Base-by-base conservation (phyloP, 2,329 filamentous ascomycete genomes). In the Aaosphaeria arxii region DNA sequence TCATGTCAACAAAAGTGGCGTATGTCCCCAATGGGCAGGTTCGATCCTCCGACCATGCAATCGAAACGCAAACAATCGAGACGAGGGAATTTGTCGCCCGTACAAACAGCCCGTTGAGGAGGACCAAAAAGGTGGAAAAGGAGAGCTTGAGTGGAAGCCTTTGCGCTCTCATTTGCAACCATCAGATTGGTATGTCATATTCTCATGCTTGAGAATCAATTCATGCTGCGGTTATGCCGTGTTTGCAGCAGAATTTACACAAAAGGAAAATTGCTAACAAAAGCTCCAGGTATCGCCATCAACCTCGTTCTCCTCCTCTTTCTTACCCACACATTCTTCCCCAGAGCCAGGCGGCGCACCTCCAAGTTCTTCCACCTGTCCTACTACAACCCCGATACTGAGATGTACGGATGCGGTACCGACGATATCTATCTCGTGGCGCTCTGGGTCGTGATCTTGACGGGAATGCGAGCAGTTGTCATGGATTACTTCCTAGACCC, bases 401-500 rank as follows among this genome's bases (percentile, higher is more conserved):
- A 83, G 40, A 73, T 81, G 51, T 97, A 96, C 71, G 82, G 82
- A 42, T 81, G 87, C 57, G 92, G 94, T 52, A 80, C 78, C 67
- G 86, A 95, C 63, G 94, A 99, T 72, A 75, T 83, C 53, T 87
- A 86, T 67, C 83, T 91, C 62, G 85, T 96, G 42, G 67, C 81
- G 7, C 87, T 88, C 64, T 92, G 86, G 76, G 82, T 95, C 57
- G 78, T 96, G 47, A 80, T 91, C 47, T 91, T 96, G 68, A 96
- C 90, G 2, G 91, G 88, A 24, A 78, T 96, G 44, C 86, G 94
- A 50, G 91, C 90, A 36, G 84, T 83, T 45, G 77, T 83, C 48
- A 95, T 97, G 83, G 91, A 96, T 67, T 94, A 95, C 74, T 62
- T 95, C 9, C 79, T 97, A 44, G 83, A 84, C 17, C 94, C 92